A percentile compares a stretch with the other conserved stretches of the same genome.
These are phyloP conservation scores for Stagonosporopsis tanaceti DNA, from an alignment of 2,329 filamentous ascomycete species.

Conservation along the genomic window DNA sequence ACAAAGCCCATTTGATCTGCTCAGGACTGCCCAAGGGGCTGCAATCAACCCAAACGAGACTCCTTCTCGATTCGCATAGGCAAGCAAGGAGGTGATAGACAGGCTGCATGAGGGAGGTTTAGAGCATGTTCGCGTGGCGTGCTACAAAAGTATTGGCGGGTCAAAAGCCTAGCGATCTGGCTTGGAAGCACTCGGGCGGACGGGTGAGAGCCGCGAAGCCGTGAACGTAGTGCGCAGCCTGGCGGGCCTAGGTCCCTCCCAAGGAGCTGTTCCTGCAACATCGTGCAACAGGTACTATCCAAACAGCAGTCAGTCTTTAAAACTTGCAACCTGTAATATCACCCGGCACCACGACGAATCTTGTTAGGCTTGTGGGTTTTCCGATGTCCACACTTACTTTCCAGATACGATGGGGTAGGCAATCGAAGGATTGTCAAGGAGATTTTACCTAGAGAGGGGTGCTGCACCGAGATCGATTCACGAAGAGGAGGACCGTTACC, in stretches of 20 bases:
- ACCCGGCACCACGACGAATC: not conserved
- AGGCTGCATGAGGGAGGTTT: constrained; percentile 4
- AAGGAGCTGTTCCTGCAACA: not conserved
- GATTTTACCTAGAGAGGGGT: not conserved
- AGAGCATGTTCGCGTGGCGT: not conserved
- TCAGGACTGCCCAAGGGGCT: not conserved
- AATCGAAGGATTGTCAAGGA: not conserved
- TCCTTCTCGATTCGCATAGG: not conserved
- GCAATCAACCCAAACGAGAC: not conserved
- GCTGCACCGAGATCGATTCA: constrained; percentile 4
- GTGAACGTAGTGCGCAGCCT: constrained; percentile 3
- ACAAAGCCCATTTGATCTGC: not conserved
- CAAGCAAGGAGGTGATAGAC: constrained; percentile 6
- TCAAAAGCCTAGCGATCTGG: not conserved
- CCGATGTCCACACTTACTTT: not conserved
- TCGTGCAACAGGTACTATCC: constrained; percentile 1
- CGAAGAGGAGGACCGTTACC: constrained; percentile 6
- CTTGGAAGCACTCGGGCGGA: constrained; percentile 10
- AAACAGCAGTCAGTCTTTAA: not conserved
- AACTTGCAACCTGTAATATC: not conserved
- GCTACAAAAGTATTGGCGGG: constrained; percentile 6
- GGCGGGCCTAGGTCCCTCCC: not conserved
- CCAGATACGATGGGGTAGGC: not conserved
- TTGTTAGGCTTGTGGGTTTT: not conserved
- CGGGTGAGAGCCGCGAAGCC: constrained; percentile 1